Evolutionary conservation across 768 basidiomycete genomes (phyloP).

Genomic region (Hydnomerulius pinastri): DNA sequence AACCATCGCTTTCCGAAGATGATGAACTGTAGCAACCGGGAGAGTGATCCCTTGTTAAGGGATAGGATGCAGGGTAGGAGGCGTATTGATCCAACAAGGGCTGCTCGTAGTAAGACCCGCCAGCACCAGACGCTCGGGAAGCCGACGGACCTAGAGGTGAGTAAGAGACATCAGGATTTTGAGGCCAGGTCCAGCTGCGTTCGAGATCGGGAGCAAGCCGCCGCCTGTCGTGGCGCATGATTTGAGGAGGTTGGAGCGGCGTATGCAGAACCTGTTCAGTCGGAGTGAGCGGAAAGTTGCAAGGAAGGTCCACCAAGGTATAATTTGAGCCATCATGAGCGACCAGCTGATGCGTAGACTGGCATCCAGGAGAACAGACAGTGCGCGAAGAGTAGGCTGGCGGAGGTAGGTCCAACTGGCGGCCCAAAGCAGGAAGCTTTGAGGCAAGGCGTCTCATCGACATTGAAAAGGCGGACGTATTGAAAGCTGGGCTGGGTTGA

Average conservation of each 20-base stretch:
- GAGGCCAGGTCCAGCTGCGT: slow-evolving; percentile 21
- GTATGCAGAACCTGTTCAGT: slow-evolving; percentile 32
- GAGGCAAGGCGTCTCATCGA: slow-evolving; percentile 35
- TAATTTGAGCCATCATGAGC: slow-evolving; percentile 13
- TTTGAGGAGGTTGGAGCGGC: slow-evolving; percentile 27
- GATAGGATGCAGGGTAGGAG: slow-evolving; percentile 2
- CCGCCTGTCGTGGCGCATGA: slow-evolving; percentile 16
- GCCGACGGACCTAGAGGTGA: background rate
- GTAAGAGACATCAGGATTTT: slow-evolving; percentile 10
- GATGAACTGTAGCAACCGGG: slow-evolving; percentile 5
- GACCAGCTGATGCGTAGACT: slow-evolving; percentile 15
- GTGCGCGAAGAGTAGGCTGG: slow-evolving; percentile 8
- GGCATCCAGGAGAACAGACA: slow-evolving; percentile 15
- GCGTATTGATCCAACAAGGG: slow-evolving; percentile 7
- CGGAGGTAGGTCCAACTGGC: slow-evolving; percentile 22
- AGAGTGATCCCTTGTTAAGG: slow-evolving; percentile 6
- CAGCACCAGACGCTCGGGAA: slow-evolving; percentile 5
- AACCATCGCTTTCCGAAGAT: slow-evolving; percentile 11
- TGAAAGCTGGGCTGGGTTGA: slow-evolving; percentile 12
- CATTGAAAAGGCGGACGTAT: slow-evolving; percentile 24
- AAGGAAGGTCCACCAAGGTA: slow-evolving; percentile 2
- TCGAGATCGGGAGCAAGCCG: slow-evolving; percentile 1
- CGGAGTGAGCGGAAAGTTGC: slow-evolving; percentile 21
- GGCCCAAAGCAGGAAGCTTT: slow-evolving; percentile 26
- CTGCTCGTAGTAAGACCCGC: slow-evolving; percentile 12